Evolutionary conservation across 352 stramenopile species (phyloP), one percentile per base, ranked within the genome.

Genomic region (Pythium brassicae): DNA sequence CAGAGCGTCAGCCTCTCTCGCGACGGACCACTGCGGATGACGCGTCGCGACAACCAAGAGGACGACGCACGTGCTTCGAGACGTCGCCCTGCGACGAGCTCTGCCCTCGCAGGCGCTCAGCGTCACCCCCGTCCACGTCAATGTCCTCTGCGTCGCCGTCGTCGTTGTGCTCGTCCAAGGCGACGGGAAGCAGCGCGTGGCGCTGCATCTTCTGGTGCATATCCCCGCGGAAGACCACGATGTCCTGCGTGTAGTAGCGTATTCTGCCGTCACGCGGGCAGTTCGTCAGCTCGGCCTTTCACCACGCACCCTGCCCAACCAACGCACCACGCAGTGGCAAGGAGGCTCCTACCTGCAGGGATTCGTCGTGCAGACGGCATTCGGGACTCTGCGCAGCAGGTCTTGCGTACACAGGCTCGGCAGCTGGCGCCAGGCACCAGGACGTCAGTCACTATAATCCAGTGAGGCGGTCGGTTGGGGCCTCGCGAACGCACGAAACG

Each of bases 171-270:
- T 72, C 50, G n/a, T 71, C 59, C 1, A 62, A 59, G 1, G 70
- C 20, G 34, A 76, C 73, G 10, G 83, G 86, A 4, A 96, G 58
- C 42, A 97, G 68, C 15, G 87, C 86, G 62, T 97, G 81, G 17
- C 87, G 78, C 26, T 96, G 77, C 69, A 98, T 89, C 53, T 97
- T 96, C 67, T 92, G 81, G 35, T 97, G 83, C 15, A 98, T 65
- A 52, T 98, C 78, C 32, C 97, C 79, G 12, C 92, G 85, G 65
- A 97, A 97, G 15, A 98, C 77, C 8, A 98, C 84, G 37, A 98
- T 81, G 55, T 98, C 92, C 62, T 97, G 86, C 8, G 89, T 96
- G 72, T 94, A 98, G 57, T 93, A 89, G 19, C 90, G 85, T 62
- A 98, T 89, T 44, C 76, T 87, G 29, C 4, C 5, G 43, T 37